Evolutionary conservation across 495 filamentous ascomycete genomes (phyloP).

Genomic region (Talaromyces liani): DNA sequence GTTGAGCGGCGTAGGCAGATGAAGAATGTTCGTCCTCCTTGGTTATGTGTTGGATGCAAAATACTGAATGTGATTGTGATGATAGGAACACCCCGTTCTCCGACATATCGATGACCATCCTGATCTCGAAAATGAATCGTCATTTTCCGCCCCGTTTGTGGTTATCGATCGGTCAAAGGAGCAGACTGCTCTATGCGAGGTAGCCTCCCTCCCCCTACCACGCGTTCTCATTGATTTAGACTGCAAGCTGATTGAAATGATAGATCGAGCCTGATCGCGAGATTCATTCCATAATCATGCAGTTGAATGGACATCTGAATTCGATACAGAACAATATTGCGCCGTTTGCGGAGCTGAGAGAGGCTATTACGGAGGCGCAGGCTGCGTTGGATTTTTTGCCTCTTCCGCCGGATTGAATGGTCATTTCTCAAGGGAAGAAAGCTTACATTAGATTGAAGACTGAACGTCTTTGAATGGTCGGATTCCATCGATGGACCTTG

Average conservation of each 20-base stretch:
- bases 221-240: slow-evolving; percentile 9
- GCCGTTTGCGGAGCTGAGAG: slow-evolving; percentile 43
- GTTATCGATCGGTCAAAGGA: slow-evolving; percentile 19
- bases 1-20: slow-evolving; percentile 34
- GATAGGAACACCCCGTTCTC: slow-evolving; percentile 38
- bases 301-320: slow-evolving; percentile 48
- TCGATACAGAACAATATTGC: slow-evolving; percentile 48
- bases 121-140: slow-evolving; percentile 7
- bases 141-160: slow-evolving; percentile 18
- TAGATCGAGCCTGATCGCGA: slow-evolving; percentile 37
- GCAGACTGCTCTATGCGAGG: slow-evolving; percentile 23
- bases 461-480: too few relatives aligned
- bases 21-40: slow-evolving; percentile 33
- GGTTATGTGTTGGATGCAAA: neutral
- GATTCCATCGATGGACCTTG: neutral
- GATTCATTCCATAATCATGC: slow-evolving; percentile 26
- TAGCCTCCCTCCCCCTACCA: slow-evolving; percentile 14
- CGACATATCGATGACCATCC: slow-evolving; percentile 24
- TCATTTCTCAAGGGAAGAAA: too few relatives aligned
- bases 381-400: slow-evolving; percentile 41
- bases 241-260: neutral
- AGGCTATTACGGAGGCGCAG: slow-evolving; percentile 43
- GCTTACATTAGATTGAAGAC: too few relatives aligned
- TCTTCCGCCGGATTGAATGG: slow-evolving; percentile 23
- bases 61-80: neutral